Evolutionary conservation across 768 basidiomycete genomes (phyloP).

Genomic region (Cubamyces lactineus): DNA sequence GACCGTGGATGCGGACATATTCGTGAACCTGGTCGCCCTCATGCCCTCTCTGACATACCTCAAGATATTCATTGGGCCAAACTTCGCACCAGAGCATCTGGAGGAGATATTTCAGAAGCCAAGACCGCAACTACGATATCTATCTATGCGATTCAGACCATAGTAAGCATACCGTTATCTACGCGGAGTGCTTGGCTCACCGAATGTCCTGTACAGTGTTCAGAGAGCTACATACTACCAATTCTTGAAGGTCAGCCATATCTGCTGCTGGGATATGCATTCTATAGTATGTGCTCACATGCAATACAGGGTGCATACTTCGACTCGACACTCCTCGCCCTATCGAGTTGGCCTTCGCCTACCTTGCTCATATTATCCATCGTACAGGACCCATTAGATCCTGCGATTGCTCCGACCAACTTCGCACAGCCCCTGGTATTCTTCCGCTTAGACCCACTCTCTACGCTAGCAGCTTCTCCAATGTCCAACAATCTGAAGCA

Average conservation of each 20-base stretch:
- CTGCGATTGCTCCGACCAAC: slow-evolving; percentile 39
- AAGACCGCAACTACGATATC: slow-evolving; percentile 46
- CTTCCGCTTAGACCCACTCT: slow-evolving; percentile 66
- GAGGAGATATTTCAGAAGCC: slow-evolving; percentile 65
- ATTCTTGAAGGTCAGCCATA: slow-evolving; percentile 64
- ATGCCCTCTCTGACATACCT: slow-evolving; percentile 56
- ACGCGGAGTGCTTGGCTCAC: slow-evolving; percentile 6
- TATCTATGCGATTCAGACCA: slow-evolving; percentile 79
- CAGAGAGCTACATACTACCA: slow-evolving; percentile 79
- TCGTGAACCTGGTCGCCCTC: slow-evolving; percentile 67
- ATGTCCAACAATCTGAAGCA: slow-evolving; percentile 49
- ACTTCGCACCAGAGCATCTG: slow-evolving; percentile 80
- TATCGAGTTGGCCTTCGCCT: slow-evolving; percentile 63
- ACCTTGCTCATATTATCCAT: slow-evolving; percentile 56
- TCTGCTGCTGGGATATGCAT: background rate
- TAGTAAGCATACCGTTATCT: slow-evolving; percentile 55
- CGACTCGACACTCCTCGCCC: slow-evolving; percentile 64
- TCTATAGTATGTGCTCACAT: background rate
- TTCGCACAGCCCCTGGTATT: slow-evolving; percentile 92
- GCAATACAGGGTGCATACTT: slow-evolving; percentile 73
- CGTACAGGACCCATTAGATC: slow-evolving; percentile 64
- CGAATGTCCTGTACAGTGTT: slow-evolving; percentile 46
- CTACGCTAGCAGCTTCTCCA: slow-evolving; percentile 48
- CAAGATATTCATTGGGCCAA: slow-evolving; percentile 71
- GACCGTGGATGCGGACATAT: slow-evolving; percentile 73